A percentile compares a stretch with the other conserved stretches of the same genome.
phyloP scores from a whole-genome alignment of 2,329 filamentous ascomycete genomes.

The Rhynchosporium secalis region DNA sequence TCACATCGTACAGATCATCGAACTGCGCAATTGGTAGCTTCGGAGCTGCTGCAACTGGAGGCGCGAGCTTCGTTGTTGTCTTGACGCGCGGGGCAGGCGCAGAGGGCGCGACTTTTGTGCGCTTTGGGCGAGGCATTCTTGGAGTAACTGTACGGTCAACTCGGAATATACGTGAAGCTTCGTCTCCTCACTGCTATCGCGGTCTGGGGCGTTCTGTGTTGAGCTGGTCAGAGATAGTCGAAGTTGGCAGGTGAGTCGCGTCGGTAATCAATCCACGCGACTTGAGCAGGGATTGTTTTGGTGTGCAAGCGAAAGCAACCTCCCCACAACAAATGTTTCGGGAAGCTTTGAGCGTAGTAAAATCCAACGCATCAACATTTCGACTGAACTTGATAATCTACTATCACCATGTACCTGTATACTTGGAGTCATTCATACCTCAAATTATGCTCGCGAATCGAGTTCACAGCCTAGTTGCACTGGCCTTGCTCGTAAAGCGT shows the following conservation, averaged over 20 bases:
- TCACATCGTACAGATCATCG: slow-evolving; percentile 39
- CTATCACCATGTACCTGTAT: background rate
- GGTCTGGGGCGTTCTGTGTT: slow-evolving; percentile 10
- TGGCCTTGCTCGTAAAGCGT: background rate
- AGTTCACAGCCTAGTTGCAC: background rate
- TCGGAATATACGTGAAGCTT: background rate
- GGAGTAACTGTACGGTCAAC: background rate
- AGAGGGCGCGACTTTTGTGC: slow-evolving; percentile 39
- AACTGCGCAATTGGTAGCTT: slow-evolving; percentile 23
- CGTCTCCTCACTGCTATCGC: slow-evolving; percentile 16
- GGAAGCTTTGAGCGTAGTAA: too few species aligned
- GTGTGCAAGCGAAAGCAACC: background rate
- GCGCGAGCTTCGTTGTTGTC: slow-evolving; percentile 22
- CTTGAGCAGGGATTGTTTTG: slow-evolving; percentile 14
- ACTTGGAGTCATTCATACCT: background rate
- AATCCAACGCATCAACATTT: background rate
- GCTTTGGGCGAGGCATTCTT: slow-evolving; percentile 41
- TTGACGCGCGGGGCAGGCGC: slow-evolving; percentile 30
- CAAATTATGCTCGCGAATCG: background rate
- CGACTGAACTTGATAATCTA: background rate
- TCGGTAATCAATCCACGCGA: slow-evolving; percentile 14
- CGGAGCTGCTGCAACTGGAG: slow-evolving; percentile 16
- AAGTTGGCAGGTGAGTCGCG: background rate
- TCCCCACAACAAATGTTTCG: slow-evolving; percentile 3
- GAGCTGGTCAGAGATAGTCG: slow-evolving; percentile 1